Evolutionary conservation across 176 grass and related monocot species (phyloP).

Genomic region (Echinochloa phyllopogon): DNA sequence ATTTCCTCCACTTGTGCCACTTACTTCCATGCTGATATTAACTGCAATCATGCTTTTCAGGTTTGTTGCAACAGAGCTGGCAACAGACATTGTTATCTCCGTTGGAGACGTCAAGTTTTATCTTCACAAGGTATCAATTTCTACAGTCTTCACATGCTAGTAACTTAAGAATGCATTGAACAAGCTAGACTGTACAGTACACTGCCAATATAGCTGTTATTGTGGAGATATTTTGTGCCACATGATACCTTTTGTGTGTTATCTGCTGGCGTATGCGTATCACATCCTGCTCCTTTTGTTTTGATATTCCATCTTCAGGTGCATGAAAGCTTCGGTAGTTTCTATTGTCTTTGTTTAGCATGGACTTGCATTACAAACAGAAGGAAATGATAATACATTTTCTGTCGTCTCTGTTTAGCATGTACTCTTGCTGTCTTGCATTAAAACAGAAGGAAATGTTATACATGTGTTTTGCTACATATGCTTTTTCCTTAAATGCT

Average conservation of each 20-base stretch:
- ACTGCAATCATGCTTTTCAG: conserved; percentile 59
- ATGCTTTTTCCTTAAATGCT: not conserved
- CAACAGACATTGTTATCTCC: conserved; percentile 85
- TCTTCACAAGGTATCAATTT: conserved; percentile 89
- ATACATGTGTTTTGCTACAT: not conserved
- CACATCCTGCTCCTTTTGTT: conserved; percentile 16
- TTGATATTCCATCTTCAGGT: conserved; percentile 12
- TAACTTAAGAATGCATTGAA: conserved; percentile 22
- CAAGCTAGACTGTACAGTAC: not conserved
- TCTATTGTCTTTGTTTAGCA: conserved; percentile 2
- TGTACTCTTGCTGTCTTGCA: not conserved
- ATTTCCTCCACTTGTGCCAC: not conserved
- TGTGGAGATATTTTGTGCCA: conserved; percentile 11
- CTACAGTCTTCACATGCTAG: conserved; percentile 7
- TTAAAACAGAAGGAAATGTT: conserved; percentile 26
- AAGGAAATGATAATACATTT: conserved; percentile 15
- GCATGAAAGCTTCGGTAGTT: conserved; percentile 18
- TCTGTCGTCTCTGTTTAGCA: conserved; percentile 2
- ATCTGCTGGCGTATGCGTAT: conserved; percentile 1
- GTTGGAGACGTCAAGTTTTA: conserved; percentile 89
- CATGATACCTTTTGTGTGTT: not conserved
- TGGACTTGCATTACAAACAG: conserved; percentile 17
- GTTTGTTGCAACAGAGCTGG: conserved; percentile 92
- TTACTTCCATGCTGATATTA: conserved; percentile 36
- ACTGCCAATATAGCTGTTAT: not conserved